Evolutionary conservation across 2,329 filamentous ascomycete genomes (phyloP), one percentile per base, ranked within the genome.

Genomic region (Stylonectria norvegica): DNA sequence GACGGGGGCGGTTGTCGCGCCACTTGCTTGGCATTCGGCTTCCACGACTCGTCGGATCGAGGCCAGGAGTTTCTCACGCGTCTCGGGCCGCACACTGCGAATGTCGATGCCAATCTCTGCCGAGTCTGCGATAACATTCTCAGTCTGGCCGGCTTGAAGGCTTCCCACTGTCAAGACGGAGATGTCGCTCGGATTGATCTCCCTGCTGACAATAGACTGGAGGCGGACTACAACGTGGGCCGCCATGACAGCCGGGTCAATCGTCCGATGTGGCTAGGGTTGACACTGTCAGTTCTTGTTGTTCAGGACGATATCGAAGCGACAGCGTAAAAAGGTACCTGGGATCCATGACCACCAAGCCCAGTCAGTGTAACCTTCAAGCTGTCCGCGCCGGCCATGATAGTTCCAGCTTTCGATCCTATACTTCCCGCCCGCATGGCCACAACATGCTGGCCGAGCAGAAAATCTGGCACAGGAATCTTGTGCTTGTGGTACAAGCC

Each of bases 21-120:
- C 71, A 4, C 65, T 65, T 1, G 78, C 79, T 4, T 59, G 42
- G 17, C 72, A 72, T 48, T 84, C 80, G 0, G 75, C 73, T 10
- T 71, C 60, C 0, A 83, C 67, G 10, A 75, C 66, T 1, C 65
- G 53, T 38, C 56, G 51, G 10, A 75, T 66, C 0, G 64, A 51
- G 1, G 50, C 50, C 8, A 67, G 35, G 0, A 75, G 52, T 2
- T 55, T 57, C 8, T 63, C 54, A 0, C 69, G 59, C 0, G 61
- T 61, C 1, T 57, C 55, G 0, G 47, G 40, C 1, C 53, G 52
- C 5, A 62, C 63, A 3, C 59, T 66, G 10, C 70, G 59, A 0
- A 71, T 63, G 39, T 67, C 66, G 4, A 75, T 42, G 11, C 65
- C 60, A 2, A 76, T 40, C 6, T 63, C 60, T 3, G 67, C 60